Evolutionary conservation across 2,329 filamentous ascomycete species (phyloP).

Genomic region (Alternaria rosae): DNA sequence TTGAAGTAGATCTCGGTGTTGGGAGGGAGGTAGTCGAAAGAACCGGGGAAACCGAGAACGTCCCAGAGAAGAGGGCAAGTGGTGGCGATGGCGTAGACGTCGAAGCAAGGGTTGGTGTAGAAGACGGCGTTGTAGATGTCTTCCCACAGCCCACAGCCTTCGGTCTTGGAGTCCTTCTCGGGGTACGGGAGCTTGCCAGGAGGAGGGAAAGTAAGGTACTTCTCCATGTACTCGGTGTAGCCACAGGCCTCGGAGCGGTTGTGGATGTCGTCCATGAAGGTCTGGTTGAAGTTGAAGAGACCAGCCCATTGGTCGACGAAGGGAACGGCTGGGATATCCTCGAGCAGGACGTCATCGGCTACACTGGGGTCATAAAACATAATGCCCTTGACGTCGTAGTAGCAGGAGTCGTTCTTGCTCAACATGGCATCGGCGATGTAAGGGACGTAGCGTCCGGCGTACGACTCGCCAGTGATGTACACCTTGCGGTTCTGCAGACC

Average conservation of each 20-base stretch:
- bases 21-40: constrained; percentile 67
- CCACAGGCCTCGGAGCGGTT: constrained; percentile 65
- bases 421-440: constrained; percentile 79
- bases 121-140: constrained; percentile 63
- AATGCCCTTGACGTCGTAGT: constrained; percentile 73
- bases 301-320: constrained; percentile 68
- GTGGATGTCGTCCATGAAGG: constrained; percentile 62
- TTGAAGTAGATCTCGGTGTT: constrained; percentile 74
- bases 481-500: constrained; percentile 70
- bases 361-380: constrained; percentile 77
- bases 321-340: constrained; percentile 61
- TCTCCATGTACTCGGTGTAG: constrained; percentile 66
- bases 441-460: constrained; percentile 69
- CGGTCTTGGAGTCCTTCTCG: constrained; percentile 53
- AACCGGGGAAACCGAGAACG: constrained; percentile 73
- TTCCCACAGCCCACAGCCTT: constrained; percentile 66
- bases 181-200: constrained; percentile 64
- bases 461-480: constrained; percentile 77
- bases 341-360: constrained; percentile 60
- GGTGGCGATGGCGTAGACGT: constrained; percentile 75
- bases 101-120: constrained; percentile 77
- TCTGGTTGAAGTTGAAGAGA: constrained; percentile 70
- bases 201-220: constrained; percentile 74
- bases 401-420: constrained; percentile 68
- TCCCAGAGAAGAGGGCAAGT: constrained; percentile 76